Base-by-base conservation (phyloP, 371 early-diverging fungal species). In the Mortierella sp. region DNA sequence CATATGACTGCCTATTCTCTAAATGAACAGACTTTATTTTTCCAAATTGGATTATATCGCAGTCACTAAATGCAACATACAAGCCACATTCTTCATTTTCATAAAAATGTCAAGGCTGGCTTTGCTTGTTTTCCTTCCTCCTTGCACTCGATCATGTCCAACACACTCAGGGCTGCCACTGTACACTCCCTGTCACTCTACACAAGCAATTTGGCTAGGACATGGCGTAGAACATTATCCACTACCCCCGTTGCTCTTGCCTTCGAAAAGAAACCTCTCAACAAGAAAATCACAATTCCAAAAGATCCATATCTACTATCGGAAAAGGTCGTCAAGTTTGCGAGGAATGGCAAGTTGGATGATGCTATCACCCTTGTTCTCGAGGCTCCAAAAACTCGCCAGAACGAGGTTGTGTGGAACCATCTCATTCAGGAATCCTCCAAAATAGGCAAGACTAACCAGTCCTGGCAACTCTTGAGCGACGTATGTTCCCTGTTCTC, bases 351-450 rank as follows among this genome's bases (percentile, higher is more conserved):
- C 29, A 77, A 71, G n/a, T 56, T 84, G 10, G 82, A 83, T 2
- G 85, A 86, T 4, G 86, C 85, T 26, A 70, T 85, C 58, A 70
- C 62, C 0, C 45, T 83, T 15, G 85, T 85, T n/a, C 61, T 64
- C 43, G 71, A 70, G 22, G 26, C 86, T 0, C 85, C 83, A 17
- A 79, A 72, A 57, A 58, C 40, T 49, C 75, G 75, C 0, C 85
- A 84, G 67, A 84, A 71, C 34, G 82, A 75, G 42, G 83, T 84
- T 5, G 86, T 86, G 8, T 86, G 86, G 86, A 86, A 86, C 51
- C 82, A 84, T 54, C 72, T 86, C 28, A 86, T 86, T 61, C 72
- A 77, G 31, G 83, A 81, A 51, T 74, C 74, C 10, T 83, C 79
- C 7, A 68, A 75, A 23, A 32, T 69, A 2, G 72, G 77, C 64